Evolutionary conservation across 2,329 filamentous ascomycete genomes (phyloP).

Genomic region (Cryphonectria radicalis): DNA sequence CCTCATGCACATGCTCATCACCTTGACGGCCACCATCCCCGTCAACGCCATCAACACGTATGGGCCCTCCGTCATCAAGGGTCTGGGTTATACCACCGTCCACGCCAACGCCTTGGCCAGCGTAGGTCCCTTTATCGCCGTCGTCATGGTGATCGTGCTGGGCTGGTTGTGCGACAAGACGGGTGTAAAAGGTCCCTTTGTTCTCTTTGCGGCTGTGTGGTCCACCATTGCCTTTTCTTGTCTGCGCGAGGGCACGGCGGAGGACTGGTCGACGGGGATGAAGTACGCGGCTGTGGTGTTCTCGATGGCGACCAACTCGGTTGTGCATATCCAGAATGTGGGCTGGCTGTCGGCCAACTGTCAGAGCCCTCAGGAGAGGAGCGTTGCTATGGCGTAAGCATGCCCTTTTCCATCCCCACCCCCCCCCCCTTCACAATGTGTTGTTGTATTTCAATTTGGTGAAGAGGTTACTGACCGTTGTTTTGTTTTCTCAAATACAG

Average conservation of each 20-base stretch:
- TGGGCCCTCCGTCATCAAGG: constrained; percentile 55
- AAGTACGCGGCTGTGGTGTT: constrained; percentile 58
- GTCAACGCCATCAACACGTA: constrained; percentile 55
- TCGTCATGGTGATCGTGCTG: constrained; percentile 55
- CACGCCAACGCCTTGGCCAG: constrained; percentile 55
- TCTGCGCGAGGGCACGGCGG: constrained; percentile 11
- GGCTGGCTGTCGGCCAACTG: constrained; percentile 63
- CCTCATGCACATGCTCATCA: constrained; percentile 55
- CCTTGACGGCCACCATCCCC: constrained; percentile 53
- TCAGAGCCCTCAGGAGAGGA: constrained; percentile 59
- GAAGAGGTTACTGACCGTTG: neutral
- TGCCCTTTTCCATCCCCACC: neutral
- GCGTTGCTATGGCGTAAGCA: constrained; percentile 62
- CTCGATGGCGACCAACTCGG: constrained; percentile 58
- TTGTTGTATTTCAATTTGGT: neutral
- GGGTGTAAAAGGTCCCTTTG: constrained; percentile 53
- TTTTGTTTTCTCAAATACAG: neutral
- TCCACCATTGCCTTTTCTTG: constrained; percentile 42
- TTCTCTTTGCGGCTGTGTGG: constrained; percentile 48
- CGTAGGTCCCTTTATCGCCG: constrained; percentile 56
- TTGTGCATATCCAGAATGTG: constrained; percentile 61
- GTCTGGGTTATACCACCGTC: constrained; percentile 54
- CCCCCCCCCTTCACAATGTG: neutral
- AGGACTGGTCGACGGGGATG: constrained; percentile 31
- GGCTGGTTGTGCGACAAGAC: constrained; percentile 54